Conservation (phyloP, 192 early-diverging fungal genomes). For the Mortierella hygrophila region DNA sequence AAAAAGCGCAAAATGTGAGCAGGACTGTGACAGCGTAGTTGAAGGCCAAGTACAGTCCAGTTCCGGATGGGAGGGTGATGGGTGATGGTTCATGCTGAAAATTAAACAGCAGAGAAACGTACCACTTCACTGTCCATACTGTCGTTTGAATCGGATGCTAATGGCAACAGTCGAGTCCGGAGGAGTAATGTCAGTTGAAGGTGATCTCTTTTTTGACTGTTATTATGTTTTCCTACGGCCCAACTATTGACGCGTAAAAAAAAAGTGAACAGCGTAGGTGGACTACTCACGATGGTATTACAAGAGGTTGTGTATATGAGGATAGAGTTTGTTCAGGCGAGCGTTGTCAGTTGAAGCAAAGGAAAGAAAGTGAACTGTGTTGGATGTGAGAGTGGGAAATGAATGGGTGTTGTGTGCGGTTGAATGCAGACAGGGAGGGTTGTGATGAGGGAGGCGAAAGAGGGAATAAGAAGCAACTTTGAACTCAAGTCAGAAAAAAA, state of each 20-base stretch:
- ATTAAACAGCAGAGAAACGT: background rate
- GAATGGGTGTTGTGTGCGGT: background rate
- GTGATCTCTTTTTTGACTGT: background rate
- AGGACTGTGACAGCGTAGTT: background rate
- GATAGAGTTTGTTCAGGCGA: background rate
- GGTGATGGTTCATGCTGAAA: background rate
- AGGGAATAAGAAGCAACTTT: background rate
- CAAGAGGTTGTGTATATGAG: background rate
- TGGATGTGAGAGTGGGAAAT: background rate
- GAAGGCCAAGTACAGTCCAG: background rate
- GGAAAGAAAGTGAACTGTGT: background rate
- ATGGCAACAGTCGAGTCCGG: background rate
- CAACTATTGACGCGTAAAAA: background rate
- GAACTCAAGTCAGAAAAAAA: background rate
- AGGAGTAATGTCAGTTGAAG: background rate
- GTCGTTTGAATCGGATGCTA: conserved; percentile 1
- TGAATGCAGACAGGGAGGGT: background rate
- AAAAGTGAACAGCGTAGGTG: background rate
- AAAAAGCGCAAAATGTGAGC: background rate
- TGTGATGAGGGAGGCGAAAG: background rate
- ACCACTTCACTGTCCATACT: conserved; percentile 4
- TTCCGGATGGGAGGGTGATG: background rate
- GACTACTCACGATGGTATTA: background rate
- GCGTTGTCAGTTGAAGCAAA: background rate
- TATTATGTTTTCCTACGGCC: background rate